Base-by-base conservation (phyloP, 306 rosid genomes). In the Hippophae rhamnoides region DNA sequence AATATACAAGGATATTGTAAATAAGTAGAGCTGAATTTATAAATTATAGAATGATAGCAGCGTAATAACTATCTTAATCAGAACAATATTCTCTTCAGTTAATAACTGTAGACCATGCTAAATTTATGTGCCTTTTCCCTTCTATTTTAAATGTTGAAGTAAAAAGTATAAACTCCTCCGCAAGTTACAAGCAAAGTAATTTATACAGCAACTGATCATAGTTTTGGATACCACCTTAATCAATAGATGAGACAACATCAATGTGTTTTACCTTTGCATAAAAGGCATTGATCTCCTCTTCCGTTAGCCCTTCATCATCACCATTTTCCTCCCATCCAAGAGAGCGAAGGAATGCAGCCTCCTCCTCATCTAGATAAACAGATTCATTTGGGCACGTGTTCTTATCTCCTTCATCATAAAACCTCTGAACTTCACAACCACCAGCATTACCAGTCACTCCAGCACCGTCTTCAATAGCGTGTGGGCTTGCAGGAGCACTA, bases 281-380 rank as follows among this genome's bases (percentile, higher is more conserved):
- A 62, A 93, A 93, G 25, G 86, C 63, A 79, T 66, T 82, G 61
- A 93, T 93, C 84, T 93, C 99, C 78, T 93, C 99, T 62, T 93
- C 97, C 2, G 99, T 93, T 26, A 88, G 95, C 47, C 95, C 99
- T 46, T 66, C 99, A 66, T 92, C 52, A 11, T 14, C 95, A 65
- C 81, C 76, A 77, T 74, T 79, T 74, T 93, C 99, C 52, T 82
- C 96, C 99, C 99, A 93, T 59, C 99, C 99, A 72, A 92, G 97
- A 55, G 99, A 93, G 53, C 89, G 89, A 59, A 93, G 97, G 73
- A 93, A 93, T 51, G 95, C 92, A 75, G 81, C 86, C 76, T 93
- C 99, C 82, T 93, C 95, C 75, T 88, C 99, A 61, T 87, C 95
- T 4, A 82, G 87, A 74, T 73, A 78, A 65, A 77, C 60, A 7